These are phyloP conservation scores for Ulota crispa DNA, from an alignment of 225 moss, liverwort and hornwort genomes.

Conservation along the genomic window DNA sequence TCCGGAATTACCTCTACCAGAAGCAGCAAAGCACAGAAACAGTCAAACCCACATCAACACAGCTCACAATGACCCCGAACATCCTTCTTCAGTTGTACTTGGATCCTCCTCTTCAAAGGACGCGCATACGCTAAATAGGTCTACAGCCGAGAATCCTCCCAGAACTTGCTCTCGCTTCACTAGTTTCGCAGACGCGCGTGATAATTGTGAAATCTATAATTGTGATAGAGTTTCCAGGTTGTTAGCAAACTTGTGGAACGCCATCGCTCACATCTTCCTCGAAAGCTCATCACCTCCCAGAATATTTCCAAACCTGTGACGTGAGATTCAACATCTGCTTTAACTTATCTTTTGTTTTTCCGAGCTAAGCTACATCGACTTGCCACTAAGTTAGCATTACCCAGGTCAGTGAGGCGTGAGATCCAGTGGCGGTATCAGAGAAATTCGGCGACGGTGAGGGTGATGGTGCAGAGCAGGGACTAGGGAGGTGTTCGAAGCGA, in stretches of 20 bases:
- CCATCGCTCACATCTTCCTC: slow-evolving; percentile 9
- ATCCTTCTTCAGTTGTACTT: background rate
- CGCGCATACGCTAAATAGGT: slow-evolving; percentile 1
- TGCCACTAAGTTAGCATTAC: no score
- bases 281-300: background rate
- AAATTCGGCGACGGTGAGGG: background rate
- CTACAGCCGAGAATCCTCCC: background rate
- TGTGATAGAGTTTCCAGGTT: background rate
- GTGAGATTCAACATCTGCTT: background rate
- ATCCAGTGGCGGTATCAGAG: background rate
- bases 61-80: background rate
- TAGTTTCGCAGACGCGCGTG: background rate
- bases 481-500: background rate
- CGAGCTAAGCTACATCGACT: background rate
- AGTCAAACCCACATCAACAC: background rate
- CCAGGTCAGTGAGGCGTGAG: background rate
- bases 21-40: background rate
- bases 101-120: background rate
- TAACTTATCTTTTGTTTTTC: background rate
- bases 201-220: background rate
- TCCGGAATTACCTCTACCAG: background rate
- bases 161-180: background rate
- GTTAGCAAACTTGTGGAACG: background rate
- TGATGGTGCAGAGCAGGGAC: background rate
- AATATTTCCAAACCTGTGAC: background rate